phyloP scores from a whole-genome alignment of 2,329 filamentous ascomycete species.

The Diaporthe destruens region DNA sequence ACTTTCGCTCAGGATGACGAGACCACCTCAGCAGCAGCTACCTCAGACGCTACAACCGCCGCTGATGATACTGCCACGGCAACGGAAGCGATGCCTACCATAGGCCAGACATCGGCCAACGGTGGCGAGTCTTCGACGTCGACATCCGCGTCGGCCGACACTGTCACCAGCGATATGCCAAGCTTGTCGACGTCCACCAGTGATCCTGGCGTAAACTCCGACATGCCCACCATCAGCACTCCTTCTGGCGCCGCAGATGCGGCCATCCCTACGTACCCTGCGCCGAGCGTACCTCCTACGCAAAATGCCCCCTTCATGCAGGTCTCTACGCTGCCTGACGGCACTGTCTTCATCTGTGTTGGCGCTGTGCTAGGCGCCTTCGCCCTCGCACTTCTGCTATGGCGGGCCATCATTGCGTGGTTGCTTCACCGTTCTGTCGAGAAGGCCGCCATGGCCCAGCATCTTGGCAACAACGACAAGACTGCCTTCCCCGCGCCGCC shows the following conservation, averaged over 20 bases:
- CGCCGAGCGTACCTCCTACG: constrained; percentile 84
- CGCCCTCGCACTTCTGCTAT: constrained; percentile 83
- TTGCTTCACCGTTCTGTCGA: constrained; percentile 92
- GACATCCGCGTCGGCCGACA: constrained; percentile 15
- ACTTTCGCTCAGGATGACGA: constrained; percentile 47
- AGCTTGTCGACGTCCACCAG: constrained; percentile 33
- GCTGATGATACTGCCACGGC: constrained; percentile 36
- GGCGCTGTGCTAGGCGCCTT: constrained; percentile 89
- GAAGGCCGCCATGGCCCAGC: constrained; percentile 82
- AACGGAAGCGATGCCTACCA: constrained; percentile 23
- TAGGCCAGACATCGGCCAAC: constrained; percentile 31
- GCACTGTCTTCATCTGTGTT: constrained; percentile 95
- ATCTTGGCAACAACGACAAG: constrained; percentile 78
- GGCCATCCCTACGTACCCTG: constrained; percentile 70
- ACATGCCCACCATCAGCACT: constrained; percentile 45
- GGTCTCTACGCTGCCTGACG: constrained; percentile 85
- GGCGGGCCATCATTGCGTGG: constrained; percentile 90
- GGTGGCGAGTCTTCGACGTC: constrained; percentile 19
- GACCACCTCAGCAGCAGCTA: constrained; percentile 35
- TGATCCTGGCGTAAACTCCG: constrained; percentile 26
- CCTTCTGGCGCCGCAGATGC: constrained; percentile 47
- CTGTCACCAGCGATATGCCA: constrained; percentile 36
- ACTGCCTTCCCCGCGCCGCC: constrained; percentile 70
- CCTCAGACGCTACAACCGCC: constrained; percentile 35
- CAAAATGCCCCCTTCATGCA: constrained; percentile 92